These are phyloP conservation scores for Nematocida displodere DNA, from an alignment of 371 early-diverging fungal species.

Conservation along the genomic window DNA sequence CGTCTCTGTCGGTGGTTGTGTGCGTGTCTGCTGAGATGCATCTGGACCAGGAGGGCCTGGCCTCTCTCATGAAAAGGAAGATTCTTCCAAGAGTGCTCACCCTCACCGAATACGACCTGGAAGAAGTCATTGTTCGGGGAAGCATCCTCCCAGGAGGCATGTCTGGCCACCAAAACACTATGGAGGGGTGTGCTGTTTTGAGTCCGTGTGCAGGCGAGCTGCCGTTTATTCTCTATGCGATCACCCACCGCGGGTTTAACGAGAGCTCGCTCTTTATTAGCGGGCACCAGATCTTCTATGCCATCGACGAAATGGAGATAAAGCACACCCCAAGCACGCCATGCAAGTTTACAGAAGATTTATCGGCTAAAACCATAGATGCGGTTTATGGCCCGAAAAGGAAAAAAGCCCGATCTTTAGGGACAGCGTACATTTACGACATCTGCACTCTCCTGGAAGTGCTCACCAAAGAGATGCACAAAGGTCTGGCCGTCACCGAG, in stretches of 20 bases:
- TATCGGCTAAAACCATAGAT: neutral
- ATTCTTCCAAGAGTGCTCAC: too few species aligned
- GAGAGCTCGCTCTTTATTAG: constrained; percentile 1
- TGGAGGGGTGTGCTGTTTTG: neutral
- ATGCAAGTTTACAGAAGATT: too few species aligned
- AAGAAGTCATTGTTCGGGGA: neutral
- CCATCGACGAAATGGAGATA: neutral
- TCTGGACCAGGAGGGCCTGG: neutral
- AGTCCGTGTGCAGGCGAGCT: neutral
- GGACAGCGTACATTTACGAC: constrained; percentile 32
- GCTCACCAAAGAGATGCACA: constrained; percentile 12
- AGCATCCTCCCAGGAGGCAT: neutral
- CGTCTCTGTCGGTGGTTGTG: neutral
- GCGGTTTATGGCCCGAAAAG: neutral
- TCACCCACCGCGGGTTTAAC: constrained; percentile 7
- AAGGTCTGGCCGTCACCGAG: too few species aligned
- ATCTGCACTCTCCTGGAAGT: neutral
- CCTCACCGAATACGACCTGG: neutral
- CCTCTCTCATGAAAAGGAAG: neutral
- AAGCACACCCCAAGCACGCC: neutral
- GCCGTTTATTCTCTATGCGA: neutral
- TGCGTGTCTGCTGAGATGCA: neutral
- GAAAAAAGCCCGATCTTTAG: constrained; percentile 6
- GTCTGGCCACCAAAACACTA: neutral
- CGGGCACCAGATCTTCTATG: neutral